A percentile compares a stretch with the other conserved stretches of the same genome.
Evolutionary conservation across 148 eudicot species (phyloP).

Genomic region (Nepenthes mirabilis): DNA sequence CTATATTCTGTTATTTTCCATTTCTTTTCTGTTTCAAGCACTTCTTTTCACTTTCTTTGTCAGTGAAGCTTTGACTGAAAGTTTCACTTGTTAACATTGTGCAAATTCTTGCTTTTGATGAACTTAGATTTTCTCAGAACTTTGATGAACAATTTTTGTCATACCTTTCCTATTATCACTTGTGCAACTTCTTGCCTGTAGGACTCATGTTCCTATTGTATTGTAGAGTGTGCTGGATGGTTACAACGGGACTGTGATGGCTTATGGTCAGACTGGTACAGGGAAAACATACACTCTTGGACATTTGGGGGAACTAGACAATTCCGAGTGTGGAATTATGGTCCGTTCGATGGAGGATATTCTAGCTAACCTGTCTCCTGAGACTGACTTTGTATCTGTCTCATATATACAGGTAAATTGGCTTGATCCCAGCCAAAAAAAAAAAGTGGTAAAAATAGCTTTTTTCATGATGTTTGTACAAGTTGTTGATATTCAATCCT

Average conservation of each 20-base stretch:
- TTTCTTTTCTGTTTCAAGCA: too few species aligned
- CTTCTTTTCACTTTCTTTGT: too few species aligned
- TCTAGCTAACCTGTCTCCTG: constrained; percentile 50
- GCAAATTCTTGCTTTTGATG: not conserved
- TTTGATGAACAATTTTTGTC: not conserved
- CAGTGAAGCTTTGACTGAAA: too few species aligned
- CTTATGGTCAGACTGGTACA: constrained; percentile 99
- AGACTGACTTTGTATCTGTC: constrained; percentile 68
- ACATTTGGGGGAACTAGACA: constrained; percentile 85
- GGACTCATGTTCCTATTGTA: constrained; percentile 7
- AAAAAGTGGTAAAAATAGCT: not conserved
- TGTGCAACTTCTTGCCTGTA: constrained; percentile 3
- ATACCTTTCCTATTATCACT: not conserved
- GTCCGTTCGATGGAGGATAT: constrained; percentile 98
- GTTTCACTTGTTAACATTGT: too few species aligned
- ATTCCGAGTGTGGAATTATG: constrained; percentile 95
- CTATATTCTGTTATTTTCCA: too few species aligned
- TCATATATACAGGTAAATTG: constrained; percentile 83
- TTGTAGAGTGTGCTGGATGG: constrained; percentile 91
- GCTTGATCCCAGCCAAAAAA: not conserved
- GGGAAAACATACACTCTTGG: constrained; percentile 98
- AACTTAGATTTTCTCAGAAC: not conserved
- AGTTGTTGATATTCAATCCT: too few species aligned
- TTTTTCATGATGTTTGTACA: too few species aligned
- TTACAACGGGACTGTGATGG: constrained; percentile 98